phyloP scores from a whole-genome alignment of 768 basidiomycete species.

The Exsudoporus frostii region DNA sequence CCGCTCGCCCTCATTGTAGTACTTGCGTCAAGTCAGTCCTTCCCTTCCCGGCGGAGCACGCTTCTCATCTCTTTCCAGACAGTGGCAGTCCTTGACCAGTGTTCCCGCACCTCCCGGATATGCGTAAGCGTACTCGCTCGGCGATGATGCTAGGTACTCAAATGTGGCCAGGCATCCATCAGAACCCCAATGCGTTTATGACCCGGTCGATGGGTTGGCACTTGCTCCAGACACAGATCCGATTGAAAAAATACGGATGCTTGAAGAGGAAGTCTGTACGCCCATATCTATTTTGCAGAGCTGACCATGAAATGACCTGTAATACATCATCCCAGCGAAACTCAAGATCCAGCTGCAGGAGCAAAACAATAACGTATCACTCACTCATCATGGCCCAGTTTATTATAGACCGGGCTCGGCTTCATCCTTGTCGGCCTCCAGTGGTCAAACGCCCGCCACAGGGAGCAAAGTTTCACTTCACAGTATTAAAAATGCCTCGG shows the following conservation, averaged over 20 bases:
- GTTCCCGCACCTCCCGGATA: slow-evolving; percentile 85
- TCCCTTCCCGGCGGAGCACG: background rate
- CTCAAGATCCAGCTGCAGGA: slow-evolving; percentile 63
- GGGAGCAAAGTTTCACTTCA: slow-evolving; percentile 6
- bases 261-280: slow-evolving; percentile 78
- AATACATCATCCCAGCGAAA: slow-evolving; percentile 44
- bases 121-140: slow-evolving; percentile 47
- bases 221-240: slow-evolving; percentile 78
- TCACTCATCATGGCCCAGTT: slow-evolving; percentile 16
- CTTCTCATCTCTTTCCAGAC: slow-evolving; percentile 40
- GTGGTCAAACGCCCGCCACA: slow-evolving; percentile 8
- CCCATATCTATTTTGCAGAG: background rate
- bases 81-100: slow-evolving; percentile 78
- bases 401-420: slow-evolving; percentile 20
- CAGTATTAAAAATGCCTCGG: background rate
- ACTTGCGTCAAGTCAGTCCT: slow-evolving; percentile 77
- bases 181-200: slow-evolving; percentile 82
- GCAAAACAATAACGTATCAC: slow-evolving; percentile 37
- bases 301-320: slow-evolving; percentile 5
- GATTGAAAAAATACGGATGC: slow-evolving; percentile 68
- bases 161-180: slow-evolving; percentile 62
- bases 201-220: slow-evolving; percentile 78
- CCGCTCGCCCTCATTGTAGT: slow-evolving; percentile 78
- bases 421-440: slow-evolving; percentile 20
- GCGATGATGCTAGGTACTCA: slow-evolving; percentile 1